These are phyloP conservation scores for Allantophomopsis lycopodina DNA, from an alignment of 2,329 filamentous ascomycete species.

Conservation along the genomic window DNA sequence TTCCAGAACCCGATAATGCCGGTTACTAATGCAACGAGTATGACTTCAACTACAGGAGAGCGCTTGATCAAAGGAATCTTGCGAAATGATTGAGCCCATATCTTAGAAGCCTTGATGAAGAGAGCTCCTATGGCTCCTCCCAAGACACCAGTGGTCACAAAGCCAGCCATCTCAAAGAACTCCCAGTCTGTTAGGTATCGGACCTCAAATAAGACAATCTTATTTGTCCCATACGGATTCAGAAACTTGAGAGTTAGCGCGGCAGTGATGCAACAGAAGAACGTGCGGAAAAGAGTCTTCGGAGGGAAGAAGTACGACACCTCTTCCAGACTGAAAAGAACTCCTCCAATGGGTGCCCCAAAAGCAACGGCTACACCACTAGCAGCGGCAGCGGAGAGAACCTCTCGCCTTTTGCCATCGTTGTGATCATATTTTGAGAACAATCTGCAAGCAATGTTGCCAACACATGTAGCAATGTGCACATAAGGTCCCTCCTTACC, in stretches of 20 bases:
- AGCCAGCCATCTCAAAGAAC: slow-evolving; percentile 77
- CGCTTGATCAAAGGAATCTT: slow-evolving; percentile 68
- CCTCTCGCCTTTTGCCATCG: slow-evolving; percentile 85
- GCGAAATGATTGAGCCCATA: slow-evolving; percentile 84
- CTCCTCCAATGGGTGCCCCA: slow-evolving; percentile 78
- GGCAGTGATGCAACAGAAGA: slow-evolving; percentile 94
- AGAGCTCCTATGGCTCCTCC: slow-evolving; percentile 77
- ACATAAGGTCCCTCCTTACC: slow-evolving; percentile 63
- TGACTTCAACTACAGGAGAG: slow-evolving; percentile 75
- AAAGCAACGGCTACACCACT: slow-evolving; percentile 91
- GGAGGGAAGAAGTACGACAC: slow-evolving; percentile 96
- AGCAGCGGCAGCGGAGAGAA: slow-evolving; percentile 83
- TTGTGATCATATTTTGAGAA: slow-evolving; percentile 91
- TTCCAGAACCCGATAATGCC: slow-evolving; percentile 91
- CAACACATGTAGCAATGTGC: slow-evolving; percentile 91
- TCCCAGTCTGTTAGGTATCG: slow-evolving; percentile 86
- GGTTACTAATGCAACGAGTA: slow-evolving; percentile 75
- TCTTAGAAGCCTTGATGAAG: slow-evolving; percentile 89
- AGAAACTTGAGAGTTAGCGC: slow-evolving; percentile 87
- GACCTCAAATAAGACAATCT: slow-evolving; percentile 94
- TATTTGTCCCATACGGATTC: slow-evolving; percentile 89
- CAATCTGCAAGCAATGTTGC: slow-evolving; percentile 89
- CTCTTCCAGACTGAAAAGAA: slow-evolving; percentile 88
- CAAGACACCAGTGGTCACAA: slow-evolving; percentile 73
- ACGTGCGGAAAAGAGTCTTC: slow-evolving; percentile 92